These are phyloP conservation scores for Nicotiana otophora DNA, from an alignment of 257 asterid genomes.

Conservation along the genomic window DNA sequence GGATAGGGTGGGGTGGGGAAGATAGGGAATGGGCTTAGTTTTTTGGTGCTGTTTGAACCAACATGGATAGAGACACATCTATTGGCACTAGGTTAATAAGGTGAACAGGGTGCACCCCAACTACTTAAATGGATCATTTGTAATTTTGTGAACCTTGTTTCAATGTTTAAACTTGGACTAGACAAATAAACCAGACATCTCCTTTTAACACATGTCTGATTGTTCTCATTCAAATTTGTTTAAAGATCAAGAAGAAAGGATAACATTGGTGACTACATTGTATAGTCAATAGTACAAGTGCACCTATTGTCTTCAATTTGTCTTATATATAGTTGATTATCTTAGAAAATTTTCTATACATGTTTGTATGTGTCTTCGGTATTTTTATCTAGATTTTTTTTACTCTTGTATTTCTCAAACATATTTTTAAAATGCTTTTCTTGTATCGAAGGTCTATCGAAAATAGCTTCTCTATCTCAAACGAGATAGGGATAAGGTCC, in stretches of 20 bases:
- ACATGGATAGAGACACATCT: slow-evolving; percentile 30
- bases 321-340: too few species aligned
- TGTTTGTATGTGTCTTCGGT: too few species aligned
- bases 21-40: not conserved
- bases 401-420: too few species aligned
- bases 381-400: too few species aligned
- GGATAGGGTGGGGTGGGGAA: not conserved
- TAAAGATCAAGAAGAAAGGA: not conserved
- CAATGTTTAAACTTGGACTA: slow-evolving; percentile 5
- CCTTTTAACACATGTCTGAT: not conserved
- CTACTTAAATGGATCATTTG: slow-evolving; percentile 6
- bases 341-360: too few species aligned
- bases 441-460: too few species aligned
- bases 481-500: too few species aligned
- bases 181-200: slow-evolving; percentile 6
- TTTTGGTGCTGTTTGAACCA: slow-evolving; percentile 16
- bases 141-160: slow-evolving; percentile 2
- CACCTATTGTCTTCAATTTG: not conserved
- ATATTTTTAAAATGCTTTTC: too few species aligned
- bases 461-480: too few species aligned
- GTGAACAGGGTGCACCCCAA: slow-evolving; percentile 22
- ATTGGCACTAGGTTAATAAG: slow-evolving; percentile 16
- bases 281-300: not conserved
- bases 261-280: not conserved
- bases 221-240: not conserved